Conservation (phyloP, 257 asterid species). For the Solanum commersonii region DNA sequence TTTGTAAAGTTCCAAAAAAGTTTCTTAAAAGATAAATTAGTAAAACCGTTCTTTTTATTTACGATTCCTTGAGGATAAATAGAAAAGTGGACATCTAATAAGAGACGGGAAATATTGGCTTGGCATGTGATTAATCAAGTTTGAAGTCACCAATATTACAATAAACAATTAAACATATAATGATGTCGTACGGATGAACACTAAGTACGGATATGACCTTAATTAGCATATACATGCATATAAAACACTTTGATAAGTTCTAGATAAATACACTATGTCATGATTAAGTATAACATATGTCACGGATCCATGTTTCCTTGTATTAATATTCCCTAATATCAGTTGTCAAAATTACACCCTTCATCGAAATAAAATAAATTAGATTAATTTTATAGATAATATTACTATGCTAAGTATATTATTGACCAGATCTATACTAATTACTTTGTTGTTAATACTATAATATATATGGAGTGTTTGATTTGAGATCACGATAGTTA, state of each 20-base stretch:
- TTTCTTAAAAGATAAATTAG: no score
- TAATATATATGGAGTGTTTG: no score
- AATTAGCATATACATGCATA: background rate
- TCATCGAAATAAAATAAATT: background rate
- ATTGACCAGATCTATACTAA: background rate
- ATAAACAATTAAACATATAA: background rate
- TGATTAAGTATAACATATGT: background rate
- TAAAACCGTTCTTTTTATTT: no score
- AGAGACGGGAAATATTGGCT: background rate
- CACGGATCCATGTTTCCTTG: background rate
- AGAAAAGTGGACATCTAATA: background rate
- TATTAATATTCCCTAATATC: background rate
- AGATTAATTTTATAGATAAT: background rate
- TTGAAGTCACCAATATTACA: background rate
- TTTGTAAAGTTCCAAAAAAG: background rate
- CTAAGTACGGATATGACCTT: background rate
- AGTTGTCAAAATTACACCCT: background rate
- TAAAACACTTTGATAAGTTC: background rate
- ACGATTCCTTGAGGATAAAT: accelerated
- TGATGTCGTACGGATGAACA: background rate
- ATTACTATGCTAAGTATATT: no score
- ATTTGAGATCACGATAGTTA: no score
- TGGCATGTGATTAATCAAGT: background rate
- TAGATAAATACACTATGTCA: background rate
- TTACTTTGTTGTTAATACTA: background rate